Evolutionary conservation across 192 early-diverging fungal genomes (phyloP).

Genomic region (Coemansia sp.): DNA sequence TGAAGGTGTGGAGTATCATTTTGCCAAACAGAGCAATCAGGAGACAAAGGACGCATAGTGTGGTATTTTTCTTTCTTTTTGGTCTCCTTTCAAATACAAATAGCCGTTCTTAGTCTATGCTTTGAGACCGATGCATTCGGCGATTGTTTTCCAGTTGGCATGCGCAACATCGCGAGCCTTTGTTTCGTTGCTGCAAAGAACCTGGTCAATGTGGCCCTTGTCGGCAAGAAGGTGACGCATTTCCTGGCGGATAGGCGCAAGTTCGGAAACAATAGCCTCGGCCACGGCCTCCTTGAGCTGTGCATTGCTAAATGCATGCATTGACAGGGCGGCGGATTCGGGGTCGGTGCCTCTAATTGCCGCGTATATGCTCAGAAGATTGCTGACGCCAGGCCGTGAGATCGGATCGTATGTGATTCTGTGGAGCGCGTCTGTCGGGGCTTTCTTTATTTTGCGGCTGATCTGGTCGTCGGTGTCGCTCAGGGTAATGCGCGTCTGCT

Average conservation of each 20-base stretch:
- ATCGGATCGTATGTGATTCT: conserved; percentile 72
- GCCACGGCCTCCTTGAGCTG: conserved; percentile 75
- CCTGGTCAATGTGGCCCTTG: conserved; percentile 59
- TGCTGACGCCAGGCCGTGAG: conserved; percentile 77
- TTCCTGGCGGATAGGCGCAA: conserved; percentile 70
- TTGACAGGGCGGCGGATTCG: conserved; percentile 51
- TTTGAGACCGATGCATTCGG: conserved; percentile 21
- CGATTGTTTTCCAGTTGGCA: conserved; percentile 51
- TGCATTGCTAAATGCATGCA: conserved; percentile 54
- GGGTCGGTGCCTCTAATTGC: conserved; percentile 42
- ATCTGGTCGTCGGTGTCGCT: conserved; percentile 69
- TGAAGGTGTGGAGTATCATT: conserved; percentile 1
- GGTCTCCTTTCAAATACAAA: background rate
- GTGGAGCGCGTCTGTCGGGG: conserved; percentile 65
- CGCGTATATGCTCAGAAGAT: conserved; percentile 77
- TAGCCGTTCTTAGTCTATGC: background rate
- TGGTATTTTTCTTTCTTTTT: background rate
- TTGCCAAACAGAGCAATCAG: background rate
- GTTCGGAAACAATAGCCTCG: conserved; percentile 58
- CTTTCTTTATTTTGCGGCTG: conserved; percentile 64
- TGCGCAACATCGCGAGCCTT: conserved; percentile 63
- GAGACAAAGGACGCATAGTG: background rate
- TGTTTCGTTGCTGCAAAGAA: conserved; percentile 65
- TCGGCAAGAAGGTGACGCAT: conserved; percentile 61
- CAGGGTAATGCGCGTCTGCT: conserved; percentile 73